Percentiles rank a stretch among this genome's conserved stretches.
Conservation (phyloP, 495 filamentous ascomycete species). For the Aspergillus bridgeri region DNA sequence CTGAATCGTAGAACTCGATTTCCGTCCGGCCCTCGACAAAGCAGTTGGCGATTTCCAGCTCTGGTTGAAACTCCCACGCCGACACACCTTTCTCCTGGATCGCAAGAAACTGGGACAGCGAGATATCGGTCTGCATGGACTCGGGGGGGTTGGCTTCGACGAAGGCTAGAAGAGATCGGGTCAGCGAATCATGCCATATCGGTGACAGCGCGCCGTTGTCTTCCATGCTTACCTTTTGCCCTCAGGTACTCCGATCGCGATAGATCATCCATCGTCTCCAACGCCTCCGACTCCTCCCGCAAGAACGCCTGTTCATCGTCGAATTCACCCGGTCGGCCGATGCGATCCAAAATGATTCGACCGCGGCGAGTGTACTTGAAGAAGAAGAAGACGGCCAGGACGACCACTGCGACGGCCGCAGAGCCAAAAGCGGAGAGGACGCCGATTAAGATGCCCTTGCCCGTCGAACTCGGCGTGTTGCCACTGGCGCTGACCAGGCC, state of each 20-base stretch:
- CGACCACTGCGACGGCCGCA: slow-evolving; percentile 72
- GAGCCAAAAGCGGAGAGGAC: slow-evolving; percentile 96
- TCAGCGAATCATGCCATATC: slow-evolving; percentile 12
- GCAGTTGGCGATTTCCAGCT: slow-evolving; percentile 97
- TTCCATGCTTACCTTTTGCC: slow-evolving; percentile 74
- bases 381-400: slow-evolving; percentile 87
- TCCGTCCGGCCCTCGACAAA: slow-evolving; percentile 96
- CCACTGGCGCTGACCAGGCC: slow-evolving; percentile 30
- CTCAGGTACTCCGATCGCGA: slow-evolving; percentile 84
- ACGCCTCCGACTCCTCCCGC: slow-evolving; percentile 88
- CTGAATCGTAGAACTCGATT: slow-evolving; percentile 97
- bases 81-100: slow-evolving; percentile 99
- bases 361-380: slow-evolving; percentile 87
- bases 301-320: slow-evolving; percentile 94
- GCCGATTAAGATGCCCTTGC: slow-evolving; percentile 88
- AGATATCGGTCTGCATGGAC: slow-evolving; percentile 93
- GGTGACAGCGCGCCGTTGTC: background rate
- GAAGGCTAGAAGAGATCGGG: slow-evolving; percentile 59
- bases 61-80: slow-evolving; percentile 98
- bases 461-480: slow-evolving; percentile 51
- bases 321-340: slow-evolving; percentile 91
- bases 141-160: slow-evolving; percentile 93
- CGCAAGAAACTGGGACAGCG: slow-evolving; percentile 91
- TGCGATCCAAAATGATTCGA: slow-evolving; percentile 87
- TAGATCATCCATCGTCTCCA: slow-evolving; percentile 95